Evolutionary conservation across 345 rosid species (phyloP), one percentile per base, ranked within the genome.

Genomic region (Clausena lansium): DNA sequence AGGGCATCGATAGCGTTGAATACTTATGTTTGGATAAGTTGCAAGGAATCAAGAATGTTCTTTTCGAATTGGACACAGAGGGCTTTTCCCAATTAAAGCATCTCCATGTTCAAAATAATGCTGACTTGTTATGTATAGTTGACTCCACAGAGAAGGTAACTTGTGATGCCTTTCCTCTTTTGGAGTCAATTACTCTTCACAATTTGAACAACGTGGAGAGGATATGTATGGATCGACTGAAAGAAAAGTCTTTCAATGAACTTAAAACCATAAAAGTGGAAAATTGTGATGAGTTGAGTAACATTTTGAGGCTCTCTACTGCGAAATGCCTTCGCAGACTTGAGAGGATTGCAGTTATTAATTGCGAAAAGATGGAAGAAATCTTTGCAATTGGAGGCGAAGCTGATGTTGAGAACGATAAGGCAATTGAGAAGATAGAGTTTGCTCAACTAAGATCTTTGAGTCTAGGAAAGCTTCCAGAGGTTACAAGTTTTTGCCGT

Each of bases 281-380:
- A 27, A 3, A 7, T 11, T 81, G 81, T 27, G 7, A 28, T 0
- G 67, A 22, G 19, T 27, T 86, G 50, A 77, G 28, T n/a, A 71
- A 25, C 7, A 52, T 79, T 5, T 79, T 81, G 36, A 33, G 70
- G 1, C 25, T 79, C 20, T 77, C 83, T 54, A 41, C 69, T 20
- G 27, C 72, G 11, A 24, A 47, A 36, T 32, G 67, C 10, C 82
- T 82, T 70, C 39, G 52, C 2, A 70, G 45, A 30, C 32, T 30
- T 30, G 32, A 30, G 32, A 30, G 32, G 32, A 30, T 30, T 30
- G 32, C 32, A 30, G 32, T 30, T 30, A 30, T 30, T 30, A 30
- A 30, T 30, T 30, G 32, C 32, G 2, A 30, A 30, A 30, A 30
- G 1, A 30, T 30, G 32, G 32, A 30, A 30, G 32, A 30, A 30